Evolutionary conservation across 345 rosid species (phyloP).

Genomic region (Iberis pinnata): DNA sequence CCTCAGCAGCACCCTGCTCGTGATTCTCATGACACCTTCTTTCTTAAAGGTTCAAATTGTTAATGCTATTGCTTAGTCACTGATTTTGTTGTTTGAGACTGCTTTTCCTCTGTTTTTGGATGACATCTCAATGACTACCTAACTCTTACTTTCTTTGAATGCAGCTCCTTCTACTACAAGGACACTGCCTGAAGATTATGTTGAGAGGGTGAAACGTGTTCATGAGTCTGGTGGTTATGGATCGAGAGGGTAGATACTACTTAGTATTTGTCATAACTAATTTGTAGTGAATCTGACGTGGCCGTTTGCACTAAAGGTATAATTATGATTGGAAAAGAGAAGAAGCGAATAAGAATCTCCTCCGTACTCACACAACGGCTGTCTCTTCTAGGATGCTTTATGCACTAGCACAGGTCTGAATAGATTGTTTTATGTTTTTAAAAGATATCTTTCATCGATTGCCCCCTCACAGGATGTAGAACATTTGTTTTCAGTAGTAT

Average conservation of each 20-base stretch:
- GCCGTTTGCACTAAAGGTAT: conserved; percentile 39
- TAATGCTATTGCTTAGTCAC: conserved; percentile 14
- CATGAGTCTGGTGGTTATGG: conserved; percentile 92
- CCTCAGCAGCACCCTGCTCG: conserved; percentile 99
- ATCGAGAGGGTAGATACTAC: conserved; percentile 60
- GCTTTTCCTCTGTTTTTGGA: not conserved
- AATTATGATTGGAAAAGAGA: conserved; percentile 92
- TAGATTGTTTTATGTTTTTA: no score
- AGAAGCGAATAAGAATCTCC: conserved; percentile 87
- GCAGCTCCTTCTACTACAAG: conserved; percentile 76
- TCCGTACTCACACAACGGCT: conserved; percentile 94
- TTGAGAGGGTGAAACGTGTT: conserved; percentile 63
- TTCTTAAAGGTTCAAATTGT: conserved; percentile 48
- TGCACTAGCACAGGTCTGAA: conserved; percentile 70
- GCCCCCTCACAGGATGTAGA: not conserved
- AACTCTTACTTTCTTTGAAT: conserved; percentile 16
- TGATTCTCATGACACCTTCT: conserved; percentile 95
- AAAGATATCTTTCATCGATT: not conserved
- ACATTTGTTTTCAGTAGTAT: conserved; percentile 2
- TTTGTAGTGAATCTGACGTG: no score
- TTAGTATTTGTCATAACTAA: no score
- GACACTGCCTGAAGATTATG: conserved; percentile 77
- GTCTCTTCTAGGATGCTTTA: conserved; percentile 90
- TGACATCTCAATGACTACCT: not conserved
- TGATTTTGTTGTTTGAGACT: not conserved